phyloP scores from a whole-genome alignment of 2,329 filamentous ascomycete genomes.

The Phaeoacremonium minimum region DNA sequence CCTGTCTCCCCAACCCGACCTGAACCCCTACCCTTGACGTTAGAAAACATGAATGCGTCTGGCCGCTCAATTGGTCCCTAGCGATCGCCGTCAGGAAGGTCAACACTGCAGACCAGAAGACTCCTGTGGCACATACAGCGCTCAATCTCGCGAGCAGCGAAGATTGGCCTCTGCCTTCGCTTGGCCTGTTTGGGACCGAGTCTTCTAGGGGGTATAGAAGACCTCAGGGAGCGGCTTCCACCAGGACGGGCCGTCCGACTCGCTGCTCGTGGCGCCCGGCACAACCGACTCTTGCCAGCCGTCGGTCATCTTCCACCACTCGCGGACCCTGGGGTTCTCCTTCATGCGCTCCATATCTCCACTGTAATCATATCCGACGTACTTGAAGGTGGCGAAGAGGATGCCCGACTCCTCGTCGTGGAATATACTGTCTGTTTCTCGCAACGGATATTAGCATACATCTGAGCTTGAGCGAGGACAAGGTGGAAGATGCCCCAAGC shows the following conservation, averaged over 20 bases:
- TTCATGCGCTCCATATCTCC: conserved; percentile 75
- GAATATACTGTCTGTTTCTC: conserved; percentile 62
- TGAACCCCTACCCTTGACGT: no score
- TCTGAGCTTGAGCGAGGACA: background rate
- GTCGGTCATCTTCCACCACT: conserved; percentile 83
- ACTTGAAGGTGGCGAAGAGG: conserved; percentile 75
- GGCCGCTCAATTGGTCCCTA: no score
- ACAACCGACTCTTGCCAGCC: conserved; percentile 65
- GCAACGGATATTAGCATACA: background rate
- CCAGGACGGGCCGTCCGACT: conserved; percentile 58
- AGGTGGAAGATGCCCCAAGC: no score
- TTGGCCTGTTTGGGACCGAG: no score
- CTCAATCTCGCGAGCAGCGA: no score
- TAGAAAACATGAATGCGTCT: no score
- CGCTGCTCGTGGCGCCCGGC: conserved; percentile 53
- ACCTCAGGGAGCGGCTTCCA: conserved; percentile 68
- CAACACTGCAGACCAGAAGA: no score
- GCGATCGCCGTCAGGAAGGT: no score
- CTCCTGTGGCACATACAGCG: no score
- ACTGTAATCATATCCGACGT: conserved; percentile 67
- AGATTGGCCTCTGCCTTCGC: no score
- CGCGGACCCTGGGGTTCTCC: conserved; percentile 65
- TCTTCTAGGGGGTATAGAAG: conserved; percentile 50
- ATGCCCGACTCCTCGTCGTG: conserved; percentile 59
- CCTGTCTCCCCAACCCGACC: no score